Conservation (phyloP, 169 alveolate species). For the Hepatocystis sp. region DNA sequence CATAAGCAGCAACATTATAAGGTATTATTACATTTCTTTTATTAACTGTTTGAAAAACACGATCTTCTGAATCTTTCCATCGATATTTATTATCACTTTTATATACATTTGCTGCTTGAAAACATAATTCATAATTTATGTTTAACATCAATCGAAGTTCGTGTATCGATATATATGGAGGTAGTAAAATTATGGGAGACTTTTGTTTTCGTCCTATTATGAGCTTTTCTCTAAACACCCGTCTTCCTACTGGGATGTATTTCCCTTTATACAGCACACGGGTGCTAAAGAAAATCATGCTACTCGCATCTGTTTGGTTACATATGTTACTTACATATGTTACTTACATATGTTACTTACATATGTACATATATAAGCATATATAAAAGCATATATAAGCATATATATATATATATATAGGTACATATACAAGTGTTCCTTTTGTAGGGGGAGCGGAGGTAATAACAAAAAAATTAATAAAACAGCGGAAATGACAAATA, state of each 20-base stretch:
- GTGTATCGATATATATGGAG: slow-evolving; percentile 82
- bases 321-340: background rate
- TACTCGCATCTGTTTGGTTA: slow-evolving; percentile 6
- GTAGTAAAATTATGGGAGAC: slow-evolving; percentile 85
- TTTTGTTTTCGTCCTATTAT: slow-evolving; percentile 81
- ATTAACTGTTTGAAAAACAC: slow-evolving; percentile 80
- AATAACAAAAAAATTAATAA: background rate
- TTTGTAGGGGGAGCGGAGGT: background rate
- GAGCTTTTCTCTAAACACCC: slow-evolving; percentile 80
- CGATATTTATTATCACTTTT: slow-evolving; percentile 75
- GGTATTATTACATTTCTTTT: slow-evolving; percentile 84
- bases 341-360: too few species aligned
- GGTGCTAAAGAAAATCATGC: slow-evolving; percentile 16
- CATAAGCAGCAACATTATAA: slow-evolving; percentile 84
- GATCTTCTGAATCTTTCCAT: slow-evolving; percentile 85
- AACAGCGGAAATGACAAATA: too few species aligned
- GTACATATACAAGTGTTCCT: too few species aligned
- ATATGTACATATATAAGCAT: too few species aligned
- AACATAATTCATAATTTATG: slow-evolving; percentile 78
- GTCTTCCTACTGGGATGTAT: slow-evolving; percentile 83
- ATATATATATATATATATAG: too few species aligned
- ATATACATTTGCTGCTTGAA: slow-evolving; percentile 80
- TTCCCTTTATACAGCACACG: slow-evolving; percentile 78
- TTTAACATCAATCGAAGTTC: slow-evolving; percentile 84
- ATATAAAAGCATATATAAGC: too few species aligned